Evolutionary conservation across 495 filamentous ascomycete genomes (phyloP), one percentile per base, ranked within the genome.

Genomic region (Podospora pseudopauciseta): DNA sequence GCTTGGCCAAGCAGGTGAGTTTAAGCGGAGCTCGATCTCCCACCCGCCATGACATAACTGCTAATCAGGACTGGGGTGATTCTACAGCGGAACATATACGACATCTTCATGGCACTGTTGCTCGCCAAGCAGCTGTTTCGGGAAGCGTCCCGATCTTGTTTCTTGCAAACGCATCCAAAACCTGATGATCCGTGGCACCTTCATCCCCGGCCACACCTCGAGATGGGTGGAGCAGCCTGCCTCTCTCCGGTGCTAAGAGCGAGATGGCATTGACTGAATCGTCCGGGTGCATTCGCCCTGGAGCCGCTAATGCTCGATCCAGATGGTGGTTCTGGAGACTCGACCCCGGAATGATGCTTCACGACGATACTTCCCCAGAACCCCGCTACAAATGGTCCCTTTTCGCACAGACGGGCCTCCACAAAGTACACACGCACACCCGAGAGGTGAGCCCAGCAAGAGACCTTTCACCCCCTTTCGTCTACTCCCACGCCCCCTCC

Each of bases 231-330:
- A n/a, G 28, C 26, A 18, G 23, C 26, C 59, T 26, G 26, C 59
- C 30, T 28, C 59, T 13, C 59, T 61, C 26, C 59, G 26, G 59
- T 61, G 55, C 23, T 60, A 26, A 19, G 11, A 55, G 20, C 20
- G 23, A 56, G 49, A 60, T 19, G 15, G 60, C 16, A 63, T 65
- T 39, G 66, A 59, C 64, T 28, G 34, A 68, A 72, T 56, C 65
- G 70, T 67, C 67, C 63, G 59, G n/a, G 56, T 63, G 70, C 70
- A 69, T 4, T 69, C 64, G 70, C 65, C 55, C 70, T 67, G 68
- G 28, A 26, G 67, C 67, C 60, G 70, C 70, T 69, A 65, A 63
- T 63, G 56, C 23, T 65, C 62, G 56, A 64, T 54, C 61, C 32
- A 15, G 44, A 55, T 61, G 60, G 59, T 26, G 60, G 28, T 2